Conservation (phyloP, 495 filamentous ascomycete species). For the Pyrenopolyporus hunteri region DNA sequence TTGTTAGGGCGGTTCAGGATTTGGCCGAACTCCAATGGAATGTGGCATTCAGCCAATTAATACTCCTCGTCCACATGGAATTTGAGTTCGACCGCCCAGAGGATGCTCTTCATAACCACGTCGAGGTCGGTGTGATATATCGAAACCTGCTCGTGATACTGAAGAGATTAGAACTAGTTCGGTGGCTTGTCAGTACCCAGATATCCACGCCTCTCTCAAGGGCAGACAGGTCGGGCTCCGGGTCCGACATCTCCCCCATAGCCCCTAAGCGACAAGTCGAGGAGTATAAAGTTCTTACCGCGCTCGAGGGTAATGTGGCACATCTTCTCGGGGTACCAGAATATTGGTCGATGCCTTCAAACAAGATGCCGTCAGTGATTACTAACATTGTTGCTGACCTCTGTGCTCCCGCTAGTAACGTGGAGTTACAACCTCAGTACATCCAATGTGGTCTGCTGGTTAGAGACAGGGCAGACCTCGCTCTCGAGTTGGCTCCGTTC, state of each 20-base stretch:
- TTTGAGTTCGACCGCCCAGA: conserved; percentile 74
- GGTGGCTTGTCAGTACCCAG: conserved; percentile 75
- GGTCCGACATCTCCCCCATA: conserved; percentile 33
- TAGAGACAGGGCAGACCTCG: conserved; percentile 71
- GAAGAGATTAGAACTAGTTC: conserved; percentile 75
- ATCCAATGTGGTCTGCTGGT: conserved; percentile 76
- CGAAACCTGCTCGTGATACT: conserved; percentile 68
- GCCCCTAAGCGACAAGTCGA: conserved; percentile 44
- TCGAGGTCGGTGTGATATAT: conserved; percentile 73
- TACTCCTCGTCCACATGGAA: conserved; percentile 83
- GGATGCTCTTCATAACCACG: conserved; percentile 61
- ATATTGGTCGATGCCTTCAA: conserved; percentile 27
- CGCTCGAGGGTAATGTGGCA: conserved; percentile 56
- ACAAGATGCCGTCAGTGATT: conserved; percentile 52
- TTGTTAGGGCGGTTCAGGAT: conserved; percentile 80
- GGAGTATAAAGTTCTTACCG: conserved; percentile 52
- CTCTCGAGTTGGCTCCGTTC: conserved; percentile 76
- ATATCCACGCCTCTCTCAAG: conserved; percentile 49
- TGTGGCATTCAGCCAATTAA: conserved; percentile 78
- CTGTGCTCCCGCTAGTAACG: conserved; percentile 57
- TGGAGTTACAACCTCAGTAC: conserved; percentile 54
- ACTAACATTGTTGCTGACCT: conserved; percentile 62
- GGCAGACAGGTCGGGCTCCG: conserved; percentile 41
- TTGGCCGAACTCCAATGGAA: conserved; percentile 69
- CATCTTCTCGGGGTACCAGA: conserved; percentile 57